Conservation (phyloP, 805 yeast species). For the Cyberlindnera saturnus region DNA sequence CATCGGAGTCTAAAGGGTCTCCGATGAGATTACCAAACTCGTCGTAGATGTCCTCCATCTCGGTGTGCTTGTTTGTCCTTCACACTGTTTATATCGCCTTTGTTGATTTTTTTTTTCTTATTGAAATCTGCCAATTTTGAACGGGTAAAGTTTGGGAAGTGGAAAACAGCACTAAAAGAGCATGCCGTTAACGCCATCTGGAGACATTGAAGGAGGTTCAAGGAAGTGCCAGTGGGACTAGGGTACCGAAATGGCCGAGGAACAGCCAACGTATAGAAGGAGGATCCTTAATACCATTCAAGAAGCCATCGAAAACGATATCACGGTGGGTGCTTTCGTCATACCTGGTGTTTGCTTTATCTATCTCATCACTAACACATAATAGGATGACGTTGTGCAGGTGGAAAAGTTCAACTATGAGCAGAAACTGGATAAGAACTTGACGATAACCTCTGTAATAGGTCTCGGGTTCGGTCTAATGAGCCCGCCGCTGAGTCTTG, state of each 20-base stretch:
- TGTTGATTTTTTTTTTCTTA: too few relatives aligned
- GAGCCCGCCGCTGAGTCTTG: slow-evolving; percentile 78
- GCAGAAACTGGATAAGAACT: slow-evolving; percentile 61
- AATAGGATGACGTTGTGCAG: slow-evolving; percentile 27
- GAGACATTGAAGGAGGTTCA: too few relatives aligned
- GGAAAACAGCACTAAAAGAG: too few relatives aligned
- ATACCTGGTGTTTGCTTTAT: background rate
- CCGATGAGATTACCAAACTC: slow-evolving; percentile 64
- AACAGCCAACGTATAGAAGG: background rate
- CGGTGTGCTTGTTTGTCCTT: too few relatives aligned
- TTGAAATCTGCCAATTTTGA: too few relatives aligned
- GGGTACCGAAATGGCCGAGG: background rate
- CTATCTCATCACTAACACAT: background rate
- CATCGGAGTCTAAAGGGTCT: slow-evolving; percentile 42
- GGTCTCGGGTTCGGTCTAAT: slow-evolving; percentile 76
- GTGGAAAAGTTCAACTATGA: slow-evolving; percentile 71
- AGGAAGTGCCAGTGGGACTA: too few relatives aligned
- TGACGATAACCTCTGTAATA: slow-evolving; percentile 63
- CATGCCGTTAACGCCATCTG: too few relatives aligned
- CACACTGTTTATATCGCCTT: too few relatives aligned
- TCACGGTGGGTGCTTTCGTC: slow-evolving; percentile 12
- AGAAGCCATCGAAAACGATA: slow-evolving; percentile 18
- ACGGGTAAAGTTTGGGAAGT: too few relatives aligned
- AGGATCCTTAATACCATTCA: slow-evolving; percentile 15
- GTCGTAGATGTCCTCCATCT: background rate